These are phyloP conservation scores for Juncus effusus DNA, from an alignment of 176 grass and related monocot genomes.

Conservation along the genomic window DNA sequence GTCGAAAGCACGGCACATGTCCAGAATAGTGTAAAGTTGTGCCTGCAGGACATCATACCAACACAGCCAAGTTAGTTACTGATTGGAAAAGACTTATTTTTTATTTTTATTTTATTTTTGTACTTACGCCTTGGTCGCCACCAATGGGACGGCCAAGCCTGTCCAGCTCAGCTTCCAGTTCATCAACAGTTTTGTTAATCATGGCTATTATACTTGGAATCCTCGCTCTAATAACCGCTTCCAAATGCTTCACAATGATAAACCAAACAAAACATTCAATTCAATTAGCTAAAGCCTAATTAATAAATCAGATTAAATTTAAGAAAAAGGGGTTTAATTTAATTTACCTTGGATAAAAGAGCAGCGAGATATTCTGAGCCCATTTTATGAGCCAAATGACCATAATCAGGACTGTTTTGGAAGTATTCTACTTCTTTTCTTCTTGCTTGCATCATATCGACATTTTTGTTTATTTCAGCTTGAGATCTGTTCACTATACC, in stretches of 20 bases:
- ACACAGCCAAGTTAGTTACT: slow-evolving; percentile 13
- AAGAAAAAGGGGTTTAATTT: neutral
- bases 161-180: slow-evolving; percentile 96
- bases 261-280: slow-evolving; percentile 9
- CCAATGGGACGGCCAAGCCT: slow-evolving; percentile 89
- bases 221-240: slow-evolving; percentile 82
- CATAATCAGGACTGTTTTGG: slow-evolving; percentile 90
- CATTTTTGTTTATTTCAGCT: slow-evolving; percentile 99
- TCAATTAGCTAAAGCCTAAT: neutral
- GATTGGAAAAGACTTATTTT: slow-evolving; percentile 10
- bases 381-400: slow-evolving; percentile 97
- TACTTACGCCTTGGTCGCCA: slow-evolving; percentile 80
- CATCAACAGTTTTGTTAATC: slow-evolving; percentile 99
- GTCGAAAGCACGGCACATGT: slow-evolving; percentile 99
- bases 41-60: slow-evolving; percentile 49
- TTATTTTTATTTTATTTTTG: slow-evolving; percentile 5
- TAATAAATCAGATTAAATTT: slow-evolving; percentile 1
- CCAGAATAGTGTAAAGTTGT: slow-evolving; percentile 98
- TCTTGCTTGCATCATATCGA: slow-evolving; percentile 91
- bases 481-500: slow-evolving; percentile 98
- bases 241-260: slow-evolving; percentile 67
- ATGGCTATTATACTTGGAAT: slow-evolving; percentile 94
- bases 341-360: slow-evolving; percentile 82
- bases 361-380: slow-evolving; percentile 97
- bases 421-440: slow-evolving; percentile 94